These are phyloP conservation scores for Peniophora sp. DNA, from an alignment of 1,284 basidiomycete species.

Conservation along the genomic window DNA sequence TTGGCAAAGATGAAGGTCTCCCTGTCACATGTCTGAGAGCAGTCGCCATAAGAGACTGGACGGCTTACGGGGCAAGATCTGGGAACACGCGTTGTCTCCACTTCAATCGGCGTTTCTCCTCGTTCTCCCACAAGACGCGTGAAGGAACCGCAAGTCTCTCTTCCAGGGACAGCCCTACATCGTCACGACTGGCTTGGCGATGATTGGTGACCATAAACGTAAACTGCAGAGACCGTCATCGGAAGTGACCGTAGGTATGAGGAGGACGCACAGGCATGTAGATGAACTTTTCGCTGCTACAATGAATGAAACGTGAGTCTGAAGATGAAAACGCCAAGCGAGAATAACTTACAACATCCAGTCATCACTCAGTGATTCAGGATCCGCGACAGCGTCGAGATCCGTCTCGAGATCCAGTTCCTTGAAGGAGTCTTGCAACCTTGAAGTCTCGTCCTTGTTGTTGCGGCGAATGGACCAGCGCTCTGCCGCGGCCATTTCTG, in stretches of 20 bases:
- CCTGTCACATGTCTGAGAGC: slow-evolving; percentile 15
- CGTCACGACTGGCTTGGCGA: slow-evolving; percentile 36
- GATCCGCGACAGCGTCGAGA: slow-evolving; percentile 39
- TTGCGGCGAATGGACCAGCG: slow-evolving; percentile 23
- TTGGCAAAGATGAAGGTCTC: slow-evolving; percentile 52
- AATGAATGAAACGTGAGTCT: slow-evolving; percentile 2
- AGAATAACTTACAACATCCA: slow-evolving; percentile 45
- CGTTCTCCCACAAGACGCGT: slow-evolving; percentile 36
- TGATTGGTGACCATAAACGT: slow-evolving; percentile 61
- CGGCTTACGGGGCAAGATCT: slow-evolving; percentile 34
- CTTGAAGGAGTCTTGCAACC: background rate
- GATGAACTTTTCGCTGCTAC: slow-evolving; percentile 37
- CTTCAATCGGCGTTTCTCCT: slow-evolving; percentile 35
- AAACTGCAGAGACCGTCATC: slow-evolving; percentile 22
- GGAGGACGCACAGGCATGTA: slow-evolving; percentile 37
- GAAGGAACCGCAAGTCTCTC: slow-evolving; percentile 12
- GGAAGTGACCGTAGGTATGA: background rate
- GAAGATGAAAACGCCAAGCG: slow-evolving; percentile 3
- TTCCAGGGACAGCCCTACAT: slow-evolving; percentile 23
- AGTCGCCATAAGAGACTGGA: background rate
- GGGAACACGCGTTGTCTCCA: slow-evolving; percentile 40
- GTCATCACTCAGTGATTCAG: slow-evolving; percentile 34
- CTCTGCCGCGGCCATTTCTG: slow-evolving; percentile 32
- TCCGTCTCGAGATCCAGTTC: slow-evolving; percentile 11
- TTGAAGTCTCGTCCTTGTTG: slow-evolving; percentile 1